Evolutionary conservation across 1,139 yeast genomes (phyloP).

Genomic region (Suhomyces anneliseae): DNA sequence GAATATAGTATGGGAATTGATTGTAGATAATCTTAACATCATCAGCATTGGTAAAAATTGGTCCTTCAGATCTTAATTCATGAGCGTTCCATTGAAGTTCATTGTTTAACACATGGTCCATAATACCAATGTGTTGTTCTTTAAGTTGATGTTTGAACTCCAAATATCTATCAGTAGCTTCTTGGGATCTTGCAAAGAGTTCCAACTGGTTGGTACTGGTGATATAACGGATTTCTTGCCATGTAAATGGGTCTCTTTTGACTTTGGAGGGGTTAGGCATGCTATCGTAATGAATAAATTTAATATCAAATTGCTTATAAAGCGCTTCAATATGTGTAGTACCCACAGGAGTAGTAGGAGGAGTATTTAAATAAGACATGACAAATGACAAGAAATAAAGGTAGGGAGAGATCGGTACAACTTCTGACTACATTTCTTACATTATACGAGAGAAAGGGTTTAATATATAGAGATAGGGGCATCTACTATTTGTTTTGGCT

Average conservation of each 20-base stretch:
- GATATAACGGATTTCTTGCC: conserved; percentile 38
- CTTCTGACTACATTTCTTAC: not conserved
- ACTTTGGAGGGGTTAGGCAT: conserved; percentile 46
- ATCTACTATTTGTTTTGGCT: conserved; percentile 1
- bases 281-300: conserved; percentile 30
- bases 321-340: conserved; percentile 10
- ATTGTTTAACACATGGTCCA: conserved; percentile 36
- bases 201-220: conserved; percentile 35
- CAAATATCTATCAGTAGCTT: conserved; percentile 33
- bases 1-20: conserved; percentile 48
- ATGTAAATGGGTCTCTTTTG: conserved; percentile 27
- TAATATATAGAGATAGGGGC: not conserved
- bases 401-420: not conserved
- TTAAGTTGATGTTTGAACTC: conserved; percentile 35
- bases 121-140: conserved; percentile 27
- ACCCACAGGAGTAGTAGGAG: conserved; percentile 18
- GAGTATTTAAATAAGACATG: conserved; percentile 16
- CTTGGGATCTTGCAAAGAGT: conserved; percentile 40
- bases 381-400: not conserved
- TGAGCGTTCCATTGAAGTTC: conserved; percentile 37
- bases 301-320: conserved; percentile 20
- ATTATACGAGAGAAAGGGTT: not conserved
- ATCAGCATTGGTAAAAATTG: conserved; percentile 16
- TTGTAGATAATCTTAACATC: conserved; percentile 34
- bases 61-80: conserved; percentile 25